A percentile compares a stretch with the other conserved stretches of the same genome.
Evolutionary conservation across 2,329 filamentous ascomycete genomes (phyloP).

Genomic region (Alternaria gansuensis): DNA sequence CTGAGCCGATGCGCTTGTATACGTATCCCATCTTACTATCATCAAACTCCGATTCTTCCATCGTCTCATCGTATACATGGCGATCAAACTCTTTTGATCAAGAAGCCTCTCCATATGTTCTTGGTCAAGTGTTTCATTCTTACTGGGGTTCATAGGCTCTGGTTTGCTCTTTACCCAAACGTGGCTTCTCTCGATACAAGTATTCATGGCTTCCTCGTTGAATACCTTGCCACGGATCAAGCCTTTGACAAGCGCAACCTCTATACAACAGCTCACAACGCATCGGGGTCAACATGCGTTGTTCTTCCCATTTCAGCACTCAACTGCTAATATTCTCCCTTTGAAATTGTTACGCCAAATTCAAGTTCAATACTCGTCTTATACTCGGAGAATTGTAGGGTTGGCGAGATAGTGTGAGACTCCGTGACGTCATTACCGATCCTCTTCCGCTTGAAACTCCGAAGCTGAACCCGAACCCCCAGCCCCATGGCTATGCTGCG

Average conservation of each 20-base stretch:
- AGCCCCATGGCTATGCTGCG: not conserved
- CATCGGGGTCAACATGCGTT: slow-evolving; percentile 64
- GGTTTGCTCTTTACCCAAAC: too few relatives aligned
- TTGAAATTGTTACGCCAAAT: not conserved
- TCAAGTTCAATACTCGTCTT: too few relatives aligned
- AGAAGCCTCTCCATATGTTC: slow-evolving; percentile 39
- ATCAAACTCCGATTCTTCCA: slow-evolving; percentile 56
- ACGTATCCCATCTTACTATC: slow-evolving; percentile 45
- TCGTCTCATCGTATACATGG: slow-evolving; percentile 52
- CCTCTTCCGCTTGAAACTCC: not conserved
- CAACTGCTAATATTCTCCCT: slow-evolving; percentile 46
- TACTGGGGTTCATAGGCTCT: too few relatives aligned
- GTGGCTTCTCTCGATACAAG: too few relatives aligned
- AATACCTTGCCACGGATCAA: slow-evolving; percentile 58
- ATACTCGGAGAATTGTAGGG: not conserved
- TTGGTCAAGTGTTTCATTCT: slow-evolving; percentile 33
- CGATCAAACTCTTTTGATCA: slow-evolving; percentile 55
- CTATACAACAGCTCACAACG: slow-evolving; percentile 60
- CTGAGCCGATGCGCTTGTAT: too few relatives aligned
- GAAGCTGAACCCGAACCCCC: rapidly evolving
- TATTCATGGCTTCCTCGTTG: slow-evolving; percentile 54
- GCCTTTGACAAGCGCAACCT: slow-evolving; percentile 58
- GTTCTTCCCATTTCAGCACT: slow-evolving; percentile 57
- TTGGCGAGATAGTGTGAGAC: not conserved
- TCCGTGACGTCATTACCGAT: not conserved